Conservation (phyloP, 306 rosid genomes). For the Prosopis cineraria region DNA sequence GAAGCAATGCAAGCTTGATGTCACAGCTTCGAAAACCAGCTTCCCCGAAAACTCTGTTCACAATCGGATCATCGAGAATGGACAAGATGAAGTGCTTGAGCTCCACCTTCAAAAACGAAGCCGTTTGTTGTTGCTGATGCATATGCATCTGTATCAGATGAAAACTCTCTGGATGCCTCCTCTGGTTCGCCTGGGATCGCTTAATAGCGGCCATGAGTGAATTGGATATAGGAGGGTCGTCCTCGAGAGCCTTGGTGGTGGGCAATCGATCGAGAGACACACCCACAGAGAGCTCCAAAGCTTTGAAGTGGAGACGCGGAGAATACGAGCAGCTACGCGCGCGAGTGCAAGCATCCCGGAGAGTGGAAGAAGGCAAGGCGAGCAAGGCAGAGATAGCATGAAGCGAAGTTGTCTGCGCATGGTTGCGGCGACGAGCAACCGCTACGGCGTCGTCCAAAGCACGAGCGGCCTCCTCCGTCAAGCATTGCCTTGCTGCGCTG, state of each 20-base stretch:
- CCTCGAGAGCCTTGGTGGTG: slow-evolving; percentile 45
- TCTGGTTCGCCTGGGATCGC: slow-evolving; percentile 91
- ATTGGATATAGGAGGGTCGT: slow-evolving; percentile 86
- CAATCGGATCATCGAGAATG: slow-evolving; percentile 93
- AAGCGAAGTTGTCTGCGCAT: slow-evolving; percentile 88
- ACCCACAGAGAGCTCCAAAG: slow-evolving; percentile 86
- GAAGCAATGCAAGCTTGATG: slow-evolving; percentile 72
- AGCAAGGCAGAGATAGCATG: slow-evolving; percentile 86
- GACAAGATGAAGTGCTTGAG: slow-evolving; percentile 81
- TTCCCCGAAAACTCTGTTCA: slow-evolving; percentile 84
- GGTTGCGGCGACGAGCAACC: slow-evolving; percentile 80
- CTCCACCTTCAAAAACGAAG: slow-evolving; percentile 80
- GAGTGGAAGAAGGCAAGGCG: slow-evolving; percentile 61
- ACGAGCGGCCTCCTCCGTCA: slow-evolving; percentile 89
- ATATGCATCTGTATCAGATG: slow-evolving; percentile 68
- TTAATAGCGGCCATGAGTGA: slow-evolving; percentile 98
- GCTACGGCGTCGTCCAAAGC: slow-evolving; percentile 80
- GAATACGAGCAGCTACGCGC: slow-evolving; percentile 70
- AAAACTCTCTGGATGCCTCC: slow-evolving; percentile 87
- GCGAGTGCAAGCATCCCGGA: slow-evolving; percentile 83
- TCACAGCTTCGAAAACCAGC: slow-evolving; percentile 87
- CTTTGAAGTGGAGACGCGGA: slow-evolving; percentile 80
- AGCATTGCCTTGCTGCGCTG: slow-evolving; percentile 85
- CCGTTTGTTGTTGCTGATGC: slow-evolving; percentile 52
- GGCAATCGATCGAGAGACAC: slow-evolving; percentile 85